Base-by-base conservation (phyloP, 495 filamentous ascomycete species). In the Trichoderma reesei region DNA sequence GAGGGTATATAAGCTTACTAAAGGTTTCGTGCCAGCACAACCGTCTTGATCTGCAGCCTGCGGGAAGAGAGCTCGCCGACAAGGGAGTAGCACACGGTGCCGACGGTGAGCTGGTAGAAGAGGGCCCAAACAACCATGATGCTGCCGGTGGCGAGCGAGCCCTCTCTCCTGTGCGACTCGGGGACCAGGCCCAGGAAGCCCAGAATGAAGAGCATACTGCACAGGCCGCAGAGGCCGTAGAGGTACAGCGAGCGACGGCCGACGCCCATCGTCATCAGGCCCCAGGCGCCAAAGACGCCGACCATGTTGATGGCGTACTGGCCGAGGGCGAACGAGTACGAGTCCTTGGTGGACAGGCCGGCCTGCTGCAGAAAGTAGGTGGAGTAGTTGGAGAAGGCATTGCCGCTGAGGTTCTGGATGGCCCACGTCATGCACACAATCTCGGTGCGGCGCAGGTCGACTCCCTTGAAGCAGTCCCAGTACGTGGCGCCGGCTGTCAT, bases 391-490 rank as follows among this genome's bases (percentile, higher is more conserved):
- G 84, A 88, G 72, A 95, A 91, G 1, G 87, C 85, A 72, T 89
- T 90, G 56, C 90, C 90, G 65, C 83, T 85, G 1, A 93, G 73
- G 60, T 89, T 90, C 72, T 95, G 90, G 63, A 92, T 91, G 3
- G 87, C 88, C 89, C 90, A 95, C 62, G 86, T 83, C 83, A 88
- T 86, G 71, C 85, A 88, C 42, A 88, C 83, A 68, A 90, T 89
- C 75, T 90, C 88, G 3, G 90, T 94, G 34, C 90, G 87, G 48
- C 88, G 83, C 33, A 85, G 75, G 67, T 94, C 86, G 18, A 82
- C 82, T 3, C 89, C 88, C 69, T 81, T 86, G 79, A 92, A 92
- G 74, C 89, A 89, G 68, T 92, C 89, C 63, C 80, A 67, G 67
- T 89, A 90, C 60, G 78, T 84, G n/a, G 88, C 83, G n/a, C 87